Percentiles rank a stretch among this genome's conserved stretches.
These are phyloP conservation scores for Leccinum olivaceopallidum DNA, from an alignment of 768 basidiomycete genomes.

Conservation along the genomic window DNA sequence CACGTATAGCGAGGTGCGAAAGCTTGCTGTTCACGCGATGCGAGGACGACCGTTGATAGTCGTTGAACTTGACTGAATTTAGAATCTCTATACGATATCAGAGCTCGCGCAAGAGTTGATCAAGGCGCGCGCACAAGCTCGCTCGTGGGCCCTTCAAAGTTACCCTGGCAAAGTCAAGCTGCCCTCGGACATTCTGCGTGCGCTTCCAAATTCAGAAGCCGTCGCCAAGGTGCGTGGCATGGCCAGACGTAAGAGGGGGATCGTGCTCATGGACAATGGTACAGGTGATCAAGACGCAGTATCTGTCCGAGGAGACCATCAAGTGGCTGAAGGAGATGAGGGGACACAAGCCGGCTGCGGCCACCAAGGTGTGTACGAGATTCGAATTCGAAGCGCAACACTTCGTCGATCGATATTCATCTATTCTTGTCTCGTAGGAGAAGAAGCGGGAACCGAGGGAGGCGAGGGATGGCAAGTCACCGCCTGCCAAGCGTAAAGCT, in stretches of 20 bases:
- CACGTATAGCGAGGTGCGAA: slow-evolving; percentile 63
- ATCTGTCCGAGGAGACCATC: slow-evolving; percentile 61
- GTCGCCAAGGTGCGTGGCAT: slow-evolving; percentile 54
- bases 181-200: slow-evolving; percentile 78
- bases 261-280: slow-evolving; percentile 2
- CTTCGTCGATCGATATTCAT: slow-evolving; percentile 8
- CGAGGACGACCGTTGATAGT: background rate
- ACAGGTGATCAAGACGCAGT: slow-evolving; percentile 68
- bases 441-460: slow-evolving; percentile 38
- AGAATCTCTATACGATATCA: slow-evolving; percentile 87
- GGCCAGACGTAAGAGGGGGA: background rate
- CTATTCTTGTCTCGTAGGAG: slow-evolving; percentile 32
- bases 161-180: slow-evolving; percentile 81
- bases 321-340: slow-evolving; percentile 55
- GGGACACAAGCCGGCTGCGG: slow-evolving; percentile 36
- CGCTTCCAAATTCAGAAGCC: slow-evolving; percentile 65
- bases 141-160: slow-evolving; percentile 74
- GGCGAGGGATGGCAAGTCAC: slow-evolving; percentile 51
- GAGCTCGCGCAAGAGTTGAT: slow-evolving; percentile 91
- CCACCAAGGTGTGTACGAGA: slow-evolving; percentile 29
- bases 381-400: background rate
- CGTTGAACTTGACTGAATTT: background rate
- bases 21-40: background rate
- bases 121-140: slow-evolving; percentile 56
- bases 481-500: slow-evolving; percentile 55